Evolutionary conservation across 768 basidiomycete species (phyloP).

Genomic region (Pulveroboletus sp.): DNA sequence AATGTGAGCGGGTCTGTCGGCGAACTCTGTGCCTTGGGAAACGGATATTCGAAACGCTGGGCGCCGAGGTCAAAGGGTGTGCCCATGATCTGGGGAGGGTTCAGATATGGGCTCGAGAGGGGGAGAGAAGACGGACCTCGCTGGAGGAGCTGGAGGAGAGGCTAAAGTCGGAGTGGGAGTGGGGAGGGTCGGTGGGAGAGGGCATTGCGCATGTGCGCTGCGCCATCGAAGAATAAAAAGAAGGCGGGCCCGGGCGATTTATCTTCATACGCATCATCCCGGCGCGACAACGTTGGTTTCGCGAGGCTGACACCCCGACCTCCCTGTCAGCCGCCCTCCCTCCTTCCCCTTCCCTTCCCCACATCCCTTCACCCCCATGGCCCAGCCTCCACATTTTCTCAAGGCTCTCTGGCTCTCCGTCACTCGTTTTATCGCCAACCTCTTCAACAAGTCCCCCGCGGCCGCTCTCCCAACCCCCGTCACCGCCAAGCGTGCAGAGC

Average conservation of each 20-base stretch:
- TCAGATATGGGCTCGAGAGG: background rate
- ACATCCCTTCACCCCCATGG: conserved; percentile 1
- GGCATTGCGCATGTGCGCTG: conserved; percentile 17
- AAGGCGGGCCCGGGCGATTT: conserved; percentile 5
- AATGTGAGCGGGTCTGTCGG: conserved; percentile 26
- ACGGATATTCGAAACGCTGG: conserved; percentile 32
- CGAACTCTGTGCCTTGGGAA: conserved; percentile 29
- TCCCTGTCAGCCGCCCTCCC: conserved; percentile 3
- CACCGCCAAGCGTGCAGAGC: conserved; percentile 3
- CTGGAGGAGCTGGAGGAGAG: conserved; percentile 29
- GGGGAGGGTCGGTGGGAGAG: conserved; percentile 12
- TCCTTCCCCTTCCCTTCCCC: background rate
- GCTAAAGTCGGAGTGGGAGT: conserved; percentile 30
- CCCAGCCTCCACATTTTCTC: conserved; percentile 10
- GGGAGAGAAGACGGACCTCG: conserved; percentile 25
- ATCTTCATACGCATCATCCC: background rate
- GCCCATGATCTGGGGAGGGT: conserved; percentile 27
- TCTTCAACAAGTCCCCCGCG: conserved; percentile 13
- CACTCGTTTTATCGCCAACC: conserved; percentile 1
- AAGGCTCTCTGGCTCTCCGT: conserved; percentile 17
- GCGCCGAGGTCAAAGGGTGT: conserved; percentile 34
- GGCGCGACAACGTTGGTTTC: conserved; percentile 7
- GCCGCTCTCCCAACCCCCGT: conserved; percentile 16
- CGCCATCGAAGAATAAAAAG: conserved; percentile 5
- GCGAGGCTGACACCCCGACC: conserved; percentile 14